phyloP scores from a whole-genome alignment of 2,329 filamentous ascomycete genomes.

The Talaromyces marneffei region DNA sequence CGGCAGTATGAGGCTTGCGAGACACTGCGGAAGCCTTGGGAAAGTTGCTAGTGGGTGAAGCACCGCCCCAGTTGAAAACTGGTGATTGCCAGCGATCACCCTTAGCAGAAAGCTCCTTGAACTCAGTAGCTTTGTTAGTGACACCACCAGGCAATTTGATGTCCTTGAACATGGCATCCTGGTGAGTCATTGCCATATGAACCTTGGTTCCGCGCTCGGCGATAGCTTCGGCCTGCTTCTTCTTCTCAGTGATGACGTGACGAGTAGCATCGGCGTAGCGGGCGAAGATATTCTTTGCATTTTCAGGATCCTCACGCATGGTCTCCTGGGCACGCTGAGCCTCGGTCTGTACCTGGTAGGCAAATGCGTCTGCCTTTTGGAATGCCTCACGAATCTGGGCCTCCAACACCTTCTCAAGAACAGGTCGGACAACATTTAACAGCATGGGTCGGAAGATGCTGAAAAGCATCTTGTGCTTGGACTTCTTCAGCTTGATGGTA shows the following conservation, averaged over 20 bases:
- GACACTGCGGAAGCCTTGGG: conserved; percentile 52
- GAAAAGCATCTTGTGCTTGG: conserved; percentile 90
- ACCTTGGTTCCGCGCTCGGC: conserved; percentile 61
- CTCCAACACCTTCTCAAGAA: conserved; percentile 79
- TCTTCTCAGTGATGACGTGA: conserved; percentile 65
- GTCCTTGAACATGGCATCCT: conserved; percentile 88
- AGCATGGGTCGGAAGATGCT: conserved; percentile 78
- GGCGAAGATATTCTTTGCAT: conserved; percentile 75
- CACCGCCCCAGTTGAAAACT: conserved; percentile 80
- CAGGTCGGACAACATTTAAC: conserved; percentile 75
- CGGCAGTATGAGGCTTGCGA: conserved; percentile 54
- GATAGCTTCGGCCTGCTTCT: conserved; percentile 64
- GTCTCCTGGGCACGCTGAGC: conserved; percentile 67
- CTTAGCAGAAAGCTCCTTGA: conserved; percentile 78
- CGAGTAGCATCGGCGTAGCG: conserved; percentile 74
- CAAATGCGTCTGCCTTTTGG: conserved; percentile 63
- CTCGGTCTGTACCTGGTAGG: conserved; percentile 75
- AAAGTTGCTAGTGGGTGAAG: conserved; percentile 65
- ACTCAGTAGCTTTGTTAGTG: conserved; percentile 88
- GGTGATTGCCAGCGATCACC: conserved; percentile 93
- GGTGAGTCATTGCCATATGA: conserved; percentile 76
- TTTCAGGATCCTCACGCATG: conserved; percentile 62
- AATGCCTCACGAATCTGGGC: conserved; percentile 82
- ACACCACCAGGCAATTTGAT: conserved; percentile 82
- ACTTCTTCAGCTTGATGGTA: conserved; percentile 86